Percentiles rank a stretch among this genome's conserved stretches.
Conservation (phyloP, 1,284 basidiomycete genomes). For the Puccinia horiana region DNA sequence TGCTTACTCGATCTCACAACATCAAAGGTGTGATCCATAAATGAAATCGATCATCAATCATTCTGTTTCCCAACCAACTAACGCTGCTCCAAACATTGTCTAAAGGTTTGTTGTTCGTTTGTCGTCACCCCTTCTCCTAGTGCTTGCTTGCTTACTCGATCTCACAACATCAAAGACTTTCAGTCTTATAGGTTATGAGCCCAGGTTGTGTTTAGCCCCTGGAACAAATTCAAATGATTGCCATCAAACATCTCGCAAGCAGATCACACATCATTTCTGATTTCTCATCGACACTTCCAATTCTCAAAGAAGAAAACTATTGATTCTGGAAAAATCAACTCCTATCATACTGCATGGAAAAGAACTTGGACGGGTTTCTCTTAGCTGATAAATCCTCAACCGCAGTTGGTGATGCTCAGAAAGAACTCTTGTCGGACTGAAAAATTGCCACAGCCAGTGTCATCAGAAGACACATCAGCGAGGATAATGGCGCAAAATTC, state of each 20-base stretch:
- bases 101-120: too few relatives aligned
- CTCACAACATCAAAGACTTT: background rate
- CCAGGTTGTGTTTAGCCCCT: too few relatives aligned
- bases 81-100: too few relatives aligned
- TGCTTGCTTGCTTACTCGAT: too few relatives aligned
- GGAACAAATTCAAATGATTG: background rate
- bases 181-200: too few relatives aligned
- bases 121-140: too few relatives aligned
- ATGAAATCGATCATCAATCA: too few relatives aligned
- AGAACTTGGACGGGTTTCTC: background rate
- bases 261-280: background rate
- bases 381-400: background rate
- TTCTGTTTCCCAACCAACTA: too few relatives aligned
- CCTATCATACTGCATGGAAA: background rate
- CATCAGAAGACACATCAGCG: background rate
- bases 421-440: background rate
- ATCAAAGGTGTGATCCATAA: too few relatives aligned
- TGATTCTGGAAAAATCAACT: background rate
- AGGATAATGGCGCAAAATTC: background rate
- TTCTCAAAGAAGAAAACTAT: background rate
- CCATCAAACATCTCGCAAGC: background rate
- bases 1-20: too few relatives aligned
- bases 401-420: background rate
- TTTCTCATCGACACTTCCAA: background rate
- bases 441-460: background rate